Base-by-base conservation (phyloP, 2,329 filamentous ascomycete species). In the Alternaria arborescens region DNA sequence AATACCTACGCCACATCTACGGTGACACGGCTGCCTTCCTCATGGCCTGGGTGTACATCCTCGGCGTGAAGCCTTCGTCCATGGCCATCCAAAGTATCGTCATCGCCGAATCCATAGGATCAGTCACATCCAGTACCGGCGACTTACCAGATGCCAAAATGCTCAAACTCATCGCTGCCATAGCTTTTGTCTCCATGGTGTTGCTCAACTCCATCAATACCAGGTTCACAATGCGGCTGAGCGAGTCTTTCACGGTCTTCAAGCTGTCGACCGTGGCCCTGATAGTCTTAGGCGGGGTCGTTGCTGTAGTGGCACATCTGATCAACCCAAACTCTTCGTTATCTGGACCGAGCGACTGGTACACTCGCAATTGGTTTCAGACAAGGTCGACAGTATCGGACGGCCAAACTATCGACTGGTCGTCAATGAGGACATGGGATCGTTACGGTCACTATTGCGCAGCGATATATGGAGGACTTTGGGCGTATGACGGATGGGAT, bases 401-500 rank as follows among this genome's bases (percentile, higher is more conserved):
- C 48, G 75, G 73, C 5, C 55, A 66, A 0, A 70, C 55, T 8
- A 68, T 78, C 28, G 68, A 79, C 57, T 79, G 77, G 77, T 54
- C 62, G 8, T 67, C 71, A 1, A 66, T 89, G 42, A 77, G 81
- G 5, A 73, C 79, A 28, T 89, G 87, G 88, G 85, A 87, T 57
- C 80, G 85, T 11, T 82, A 88, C 26, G 87, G 87, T 0, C 85
- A 88, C 65, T 85, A 85, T 57, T 87, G 86, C 3, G 83, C 86
- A 1, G 88, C 87, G 0, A 78, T 89, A 1, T 89, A 89, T 65
- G 87, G 84, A 0, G 86, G 86, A 0, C 71, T 89, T 0, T 90
- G 87, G 87, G 87, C 86, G 0, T 90, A 89, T 60, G 87, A 85
- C 0, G 88, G 88, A 0, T 90, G 88, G 88, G 88, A 89, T 56